Evolutionary conservation across 2,329 filamentous ascomycete species (phyloP).

Genomic region (Elsinoe batatas): DNA sequence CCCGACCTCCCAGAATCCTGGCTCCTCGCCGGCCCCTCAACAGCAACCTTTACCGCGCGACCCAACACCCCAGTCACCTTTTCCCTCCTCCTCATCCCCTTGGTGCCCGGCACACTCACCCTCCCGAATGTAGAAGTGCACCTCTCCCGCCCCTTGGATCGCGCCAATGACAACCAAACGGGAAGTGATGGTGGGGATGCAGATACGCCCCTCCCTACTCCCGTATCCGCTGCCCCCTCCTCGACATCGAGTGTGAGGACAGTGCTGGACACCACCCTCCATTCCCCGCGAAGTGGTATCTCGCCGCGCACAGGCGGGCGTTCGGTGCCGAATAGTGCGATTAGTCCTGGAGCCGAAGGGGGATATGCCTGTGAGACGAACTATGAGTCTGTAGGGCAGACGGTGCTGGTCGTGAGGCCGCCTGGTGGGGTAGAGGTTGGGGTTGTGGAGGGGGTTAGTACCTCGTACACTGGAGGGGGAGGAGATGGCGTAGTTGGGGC

Average conservation of each 20-base stretch:
- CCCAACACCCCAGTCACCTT: slow-evolving; percentile 35
- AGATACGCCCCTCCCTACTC: background rate
- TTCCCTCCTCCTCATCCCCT: slow-evolving; percentile 66
- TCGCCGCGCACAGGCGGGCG: slow-evolving; percentile 17
- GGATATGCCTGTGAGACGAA: slow-evolving; percentile 61
- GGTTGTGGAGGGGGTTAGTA: slow-evolving; percentile 46
- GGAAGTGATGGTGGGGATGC: background rate
- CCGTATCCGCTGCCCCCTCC: background rate
- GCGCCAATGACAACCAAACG: background rate
- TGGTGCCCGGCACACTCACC: slow-evolving; percentile 66
- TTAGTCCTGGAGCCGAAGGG: slow-evolving; percentile 20
- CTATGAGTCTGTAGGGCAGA: slow-evolving; percentile 66
- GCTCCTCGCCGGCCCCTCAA: slow-evolving; percentile 74
- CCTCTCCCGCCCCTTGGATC: slow-evolving; percentile 36
- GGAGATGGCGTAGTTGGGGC: background rate
- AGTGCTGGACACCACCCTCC: slow-evolving; percentile 17
- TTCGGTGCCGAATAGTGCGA: slow-evolving; percentile 24
- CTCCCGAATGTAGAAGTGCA: slow-evolving; percentile 72
- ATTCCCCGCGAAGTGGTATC: background rate
- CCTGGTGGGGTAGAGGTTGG: slow-evolving; percentile 68
- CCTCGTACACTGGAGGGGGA: slow-evolving; percentile 10
- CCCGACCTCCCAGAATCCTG: slow-evolving; percentile 62
- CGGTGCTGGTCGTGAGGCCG: slow-evolving; percentile 57
- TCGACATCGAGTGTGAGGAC: slow-evolving; percentile 10
- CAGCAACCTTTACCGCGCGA: slow-evolving; percentile 59